These are phyloP conservation scores for Acer campestre DNA, from an alignment of 345 rosid species.

Conservation along the genomic window DNA sequence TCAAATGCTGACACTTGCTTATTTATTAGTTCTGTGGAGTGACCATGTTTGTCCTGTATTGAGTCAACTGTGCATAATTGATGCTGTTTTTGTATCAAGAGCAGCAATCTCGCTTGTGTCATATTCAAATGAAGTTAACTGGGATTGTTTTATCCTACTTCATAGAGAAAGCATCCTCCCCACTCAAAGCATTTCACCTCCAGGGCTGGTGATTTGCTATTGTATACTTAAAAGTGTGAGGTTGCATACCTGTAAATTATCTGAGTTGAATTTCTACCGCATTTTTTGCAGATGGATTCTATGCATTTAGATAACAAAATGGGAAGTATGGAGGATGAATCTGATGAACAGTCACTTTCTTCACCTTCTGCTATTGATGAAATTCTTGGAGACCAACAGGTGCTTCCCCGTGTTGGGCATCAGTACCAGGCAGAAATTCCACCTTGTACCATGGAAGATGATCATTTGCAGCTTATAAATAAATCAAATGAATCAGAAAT, in stretches of 20 bases:
- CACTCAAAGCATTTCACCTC: not conserved
- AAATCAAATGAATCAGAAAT: slow-evolving; percentile 22
- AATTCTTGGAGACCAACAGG: slow-evolving; percentile 44
- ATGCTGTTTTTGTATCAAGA: not conserved
- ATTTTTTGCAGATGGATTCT: slow-evolving; percentile 39
- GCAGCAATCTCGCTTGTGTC: not conserved
- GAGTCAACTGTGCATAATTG: not conserved
- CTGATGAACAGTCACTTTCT: slow-evolving; percentile 32
- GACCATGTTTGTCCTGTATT: not conserved
- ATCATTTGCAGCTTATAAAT: slow-evolving; percentile 30
- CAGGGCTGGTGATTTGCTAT: not conserved
- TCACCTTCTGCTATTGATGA: slow-evolving; percentile 33
- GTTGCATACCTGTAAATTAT: not conserved
- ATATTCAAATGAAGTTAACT: not conserved
- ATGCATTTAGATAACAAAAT: slow-evolving; percentile 29
- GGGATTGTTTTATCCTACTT: not conserved
- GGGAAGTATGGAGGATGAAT: slow-evolving; percentile 39
- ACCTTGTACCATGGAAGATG: slow-evolving; percentile 27
- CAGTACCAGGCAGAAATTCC: slow-evolving; percentile 62
- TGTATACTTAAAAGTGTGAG: not conserved
- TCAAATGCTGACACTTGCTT: not conserved
- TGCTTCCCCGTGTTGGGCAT: slow-evolving; percentile 60
- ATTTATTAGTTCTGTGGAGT: not conserved
- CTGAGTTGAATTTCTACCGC: not conserved
- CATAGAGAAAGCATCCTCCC: not conserved